Evolutionary conservation across 768 basidiomycete genomes (phyloP).

Genomic region (Pleurotus tuoliensis): DNA sequence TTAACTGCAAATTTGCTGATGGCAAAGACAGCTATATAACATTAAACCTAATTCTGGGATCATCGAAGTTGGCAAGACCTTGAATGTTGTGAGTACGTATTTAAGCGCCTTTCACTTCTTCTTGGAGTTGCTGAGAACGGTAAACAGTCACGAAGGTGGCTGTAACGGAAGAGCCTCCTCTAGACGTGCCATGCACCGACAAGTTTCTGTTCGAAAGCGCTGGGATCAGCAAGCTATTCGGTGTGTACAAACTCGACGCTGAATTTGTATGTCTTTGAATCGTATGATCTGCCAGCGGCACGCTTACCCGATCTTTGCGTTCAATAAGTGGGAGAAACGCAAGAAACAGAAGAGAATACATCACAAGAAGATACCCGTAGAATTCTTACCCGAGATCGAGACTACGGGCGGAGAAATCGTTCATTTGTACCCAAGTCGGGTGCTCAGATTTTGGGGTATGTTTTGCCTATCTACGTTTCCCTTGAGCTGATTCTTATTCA

Average conservation of each 20-base stretch:
- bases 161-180: neutral
- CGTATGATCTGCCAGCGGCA: too few species aligned
- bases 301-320: too few species aligned
- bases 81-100: slow-evolving; percentile 3
- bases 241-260: slow-evolving; percentile 1
- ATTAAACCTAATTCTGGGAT: slow-evolving; percentile 3
- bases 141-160: neutral
- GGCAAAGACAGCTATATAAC: neutral
- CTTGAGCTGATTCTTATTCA: neutral
- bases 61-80: slow-evolving; percentile 1
- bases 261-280: slow-evolving; percentile 2
- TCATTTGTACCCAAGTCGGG: slow-evolving; percentile 1
- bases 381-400: slow-evolving; percentile 3
- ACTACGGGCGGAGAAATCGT: neutral
- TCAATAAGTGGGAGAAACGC: neutral
- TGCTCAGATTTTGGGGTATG: slow-evolving; percentile 3
- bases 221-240: neutral
- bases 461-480: neutral
- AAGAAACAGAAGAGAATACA: slow-evolving; percentile 4
- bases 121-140: neutral
- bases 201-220: slow-evolving; percentile 4
- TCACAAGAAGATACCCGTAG: neutral
- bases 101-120: neutral
- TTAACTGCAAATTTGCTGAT: neutral
- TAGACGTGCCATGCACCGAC: slow-evolving; percentile 1